A percentile compares a stretch with the other conserved stretches of the same genome.
These are phyloP conservation scores for Phytopythium chamaehyphon DNA, from an alignment of 352 stramenopile species.

Conservation along the genomic window DNA sequence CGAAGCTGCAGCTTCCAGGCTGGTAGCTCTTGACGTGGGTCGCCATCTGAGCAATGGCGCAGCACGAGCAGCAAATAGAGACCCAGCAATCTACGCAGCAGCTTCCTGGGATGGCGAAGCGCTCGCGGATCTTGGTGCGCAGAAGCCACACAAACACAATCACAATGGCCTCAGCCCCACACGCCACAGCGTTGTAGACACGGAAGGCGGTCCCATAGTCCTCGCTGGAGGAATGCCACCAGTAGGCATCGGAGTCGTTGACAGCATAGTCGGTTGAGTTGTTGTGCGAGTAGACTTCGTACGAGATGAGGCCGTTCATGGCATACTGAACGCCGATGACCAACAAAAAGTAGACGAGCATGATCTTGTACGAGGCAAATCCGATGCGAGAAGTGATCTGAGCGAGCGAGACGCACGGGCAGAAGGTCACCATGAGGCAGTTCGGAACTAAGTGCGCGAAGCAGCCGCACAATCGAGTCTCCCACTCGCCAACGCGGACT, in stretches of 20 bases:
- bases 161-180: neutral
- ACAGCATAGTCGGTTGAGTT: constrained; percentile 1
- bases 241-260: too few species aligned
- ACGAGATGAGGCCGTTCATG: constrained; percentile 6
- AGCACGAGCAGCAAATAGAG: constrained; percentile 16
- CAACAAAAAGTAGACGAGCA: constrained; percentile 26
- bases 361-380: constrained; percentile 18
- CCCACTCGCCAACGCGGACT: neutral
- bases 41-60: constrained; percentile 32
- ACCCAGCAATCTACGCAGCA: neutral
- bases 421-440: constrained; percentile 40
- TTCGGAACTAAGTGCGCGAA: constrained; percentile 38
- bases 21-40: constrained; percentile 38
- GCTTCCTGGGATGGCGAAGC: constrained; percentile 28
- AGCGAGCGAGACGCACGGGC: constrained; percentile 46
- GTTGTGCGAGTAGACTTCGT: constrained; percentile 4
- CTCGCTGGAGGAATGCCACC: neutral
- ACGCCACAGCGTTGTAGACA: too few species aligned
- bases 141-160: constrained; percentile 14
- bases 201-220: too few species aligned
- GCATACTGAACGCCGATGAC: constrained; percentile 27
- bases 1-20: constrained; percentile 29
- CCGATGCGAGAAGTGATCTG: constrained; percentile 39
- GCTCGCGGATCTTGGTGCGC: constrained; percentile 14
- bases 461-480: constrained; percentile 2